Percentiles rank a stretch among this genome's conserved stretches.
Evolutionary conservation across 2,329 filamentous ascomycete species (phyloP).

Genomic region (Penicillium sp.): DNA sequence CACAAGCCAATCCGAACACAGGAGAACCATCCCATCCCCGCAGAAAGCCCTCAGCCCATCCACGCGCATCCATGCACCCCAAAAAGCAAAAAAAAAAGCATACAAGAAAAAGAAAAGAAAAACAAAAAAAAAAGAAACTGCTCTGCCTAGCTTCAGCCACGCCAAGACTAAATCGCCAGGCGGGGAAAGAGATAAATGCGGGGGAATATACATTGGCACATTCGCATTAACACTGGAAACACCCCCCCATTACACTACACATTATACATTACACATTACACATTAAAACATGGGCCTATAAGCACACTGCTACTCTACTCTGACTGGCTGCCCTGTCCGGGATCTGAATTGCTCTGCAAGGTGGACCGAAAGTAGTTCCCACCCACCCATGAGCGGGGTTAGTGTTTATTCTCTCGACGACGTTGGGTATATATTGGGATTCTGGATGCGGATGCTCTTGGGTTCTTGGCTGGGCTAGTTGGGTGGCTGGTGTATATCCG

Average conservation of each 20-base stretch:
- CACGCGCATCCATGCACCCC: neutral
- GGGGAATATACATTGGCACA: neutral
- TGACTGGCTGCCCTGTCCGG: neutral
- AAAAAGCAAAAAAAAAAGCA: neutral
- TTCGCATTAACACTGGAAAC: too few species aligned
- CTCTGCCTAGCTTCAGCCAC: neutral
- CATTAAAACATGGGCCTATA: neutral
- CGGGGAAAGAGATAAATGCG: conserved; percentile 5
- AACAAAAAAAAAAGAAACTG: neutral
- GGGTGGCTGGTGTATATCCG: neutral
- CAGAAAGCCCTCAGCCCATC: neutral
- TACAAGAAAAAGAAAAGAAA: neutral
- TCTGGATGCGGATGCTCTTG: neutral
- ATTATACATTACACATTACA: neutral
- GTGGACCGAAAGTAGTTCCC: neutral
- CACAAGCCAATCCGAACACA: neutral
- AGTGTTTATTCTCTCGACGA: neutral
- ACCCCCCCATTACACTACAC: neutral
- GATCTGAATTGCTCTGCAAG: neutral
- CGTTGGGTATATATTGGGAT: neutral
- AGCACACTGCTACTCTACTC: neutral
- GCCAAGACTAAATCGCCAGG: conserved; percentile 1
- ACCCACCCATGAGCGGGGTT: neutral
- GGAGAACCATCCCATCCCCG: neutral
- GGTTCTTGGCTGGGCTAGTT: neutral